phyloP scores from a whole-genome alignment of 768 basidiomycete genomes.

The Rhodotorula sphaerocarpa region DNA sequence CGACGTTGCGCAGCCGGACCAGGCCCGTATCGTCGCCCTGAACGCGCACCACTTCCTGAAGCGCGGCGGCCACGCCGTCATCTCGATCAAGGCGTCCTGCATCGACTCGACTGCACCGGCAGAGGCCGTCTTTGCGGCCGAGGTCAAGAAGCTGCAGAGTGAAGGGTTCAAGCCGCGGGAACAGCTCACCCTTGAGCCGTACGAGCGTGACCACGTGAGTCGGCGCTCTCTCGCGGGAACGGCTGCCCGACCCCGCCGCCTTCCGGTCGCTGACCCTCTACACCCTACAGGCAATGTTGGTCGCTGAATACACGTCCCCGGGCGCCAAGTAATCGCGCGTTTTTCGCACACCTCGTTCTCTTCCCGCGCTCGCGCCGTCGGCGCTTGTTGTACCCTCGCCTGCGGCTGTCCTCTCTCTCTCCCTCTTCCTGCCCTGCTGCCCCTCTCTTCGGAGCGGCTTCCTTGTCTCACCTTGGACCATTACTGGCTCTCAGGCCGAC shows the following conservation, averaged over 20 bases:
- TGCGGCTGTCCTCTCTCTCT: no score
- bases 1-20: constrained; percentile 96
- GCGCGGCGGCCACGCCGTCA: constrained; percentile 80
- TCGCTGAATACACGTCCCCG: no score
- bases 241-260: background rate
- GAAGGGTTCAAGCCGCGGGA: constrained; percentile 85
- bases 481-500: no score
- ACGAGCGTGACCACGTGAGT: constrained; percentile 38
- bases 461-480: no score
- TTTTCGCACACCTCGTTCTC: no score
- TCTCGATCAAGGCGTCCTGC: constrained; percentile 98
- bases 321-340: no score
- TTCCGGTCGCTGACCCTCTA: no score
- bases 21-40: constrained; percentile 87
- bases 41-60: constrained; percentile 96
- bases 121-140: constrained; percentile 76
- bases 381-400: no score
- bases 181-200: constrained; percentile 80
- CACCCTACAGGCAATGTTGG: no score
- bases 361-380: no score
- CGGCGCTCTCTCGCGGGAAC: background rate
- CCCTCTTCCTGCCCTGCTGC: no score
- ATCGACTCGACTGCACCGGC: constrained; percentile 92
- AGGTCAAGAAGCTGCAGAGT: constrained; percentile 70
- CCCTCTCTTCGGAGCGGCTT: no score